Percentiles rank a stretch among this genome's conserved stretches.
phyloP scores from a whole-genome alignment of 768 basidiomycete species.

The Mycena rosella region DNA sequence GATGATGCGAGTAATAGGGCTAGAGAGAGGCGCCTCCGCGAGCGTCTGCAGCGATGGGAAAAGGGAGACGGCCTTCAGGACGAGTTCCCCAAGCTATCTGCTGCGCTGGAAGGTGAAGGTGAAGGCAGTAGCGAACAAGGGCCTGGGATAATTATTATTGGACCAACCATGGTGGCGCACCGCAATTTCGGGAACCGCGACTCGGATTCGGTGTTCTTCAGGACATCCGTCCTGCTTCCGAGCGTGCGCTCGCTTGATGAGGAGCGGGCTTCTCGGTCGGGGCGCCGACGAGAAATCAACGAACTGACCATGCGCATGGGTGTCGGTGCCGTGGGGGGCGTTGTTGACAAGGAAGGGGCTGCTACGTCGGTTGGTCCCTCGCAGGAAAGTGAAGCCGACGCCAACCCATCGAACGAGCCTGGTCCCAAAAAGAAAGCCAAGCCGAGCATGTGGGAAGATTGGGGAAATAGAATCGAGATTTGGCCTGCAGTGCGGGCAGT shows the following conservation, averaged over 20 bases:
- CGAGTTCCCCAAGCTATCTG: conserved; percentile 70
- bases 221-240: conserved; percentile 80
- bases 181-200: conserved; percentile 34
- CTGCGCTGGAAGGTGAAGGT: conserved; percentile 53
- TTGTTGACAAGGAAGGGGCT: conserved; percentile 59
- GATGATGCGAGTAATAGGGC: conserved; percentile 73
- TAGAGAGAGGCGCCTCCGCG: conserved; percentile 78
- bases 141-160: conserved; percentile 64
- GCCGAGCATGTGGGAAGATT: conserved; percentile 66
- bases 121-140: conserved; percentile 50
- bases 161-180: conserved; percentile 44
- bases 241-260: conserved; percentile 61
- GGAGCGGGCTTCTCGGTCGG: conserved; percentile 71
- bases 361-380: conserved; percentile 30
- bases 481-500: conserved; percentile 81
- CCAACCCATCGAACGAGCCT: conserved; percentile 5
- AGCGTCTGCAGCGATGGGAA: conserved; percentile 83
- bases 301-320: conserved; percentile 89
- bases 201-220: conserved; percentile 63
- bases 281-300: conserved; percentile 80
- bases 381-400: conserved; percentile 28
- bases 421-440: conserved; percentile 30
- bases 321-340: conserved; percentile 80
- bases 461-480: conserved; percentile 76
- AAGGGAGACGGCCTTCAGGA: conserved; percentile 71